Evolutionary conservation across 768 basidiomycete species (phyloP), one percentile per base, ranked within the genome.

Genomic region (Bullera alba): DNA sequence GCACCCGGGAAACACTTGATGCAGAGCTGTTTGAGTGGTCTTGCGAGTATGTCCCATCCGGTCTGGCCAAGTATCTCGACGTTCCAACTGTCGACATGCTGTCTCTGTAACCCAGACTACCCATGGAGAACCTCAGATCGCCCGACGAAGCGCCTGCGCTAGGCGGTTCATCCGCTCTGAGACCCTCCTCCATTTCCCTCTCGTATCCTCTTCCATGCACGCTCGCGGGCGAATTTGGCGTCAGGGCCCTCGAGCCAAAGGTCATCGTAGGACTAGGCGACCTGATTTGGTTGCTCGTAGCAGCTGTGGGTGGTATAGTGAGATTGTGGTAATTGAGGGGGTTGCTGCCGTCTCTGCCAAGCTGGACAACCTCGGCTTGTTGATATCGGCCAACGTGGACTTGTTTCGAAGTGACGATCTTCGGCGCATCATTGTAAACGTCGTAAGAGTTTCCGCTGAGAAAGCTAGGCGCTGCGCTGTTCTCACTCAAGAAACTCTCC

Each of bases 71-170:
- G 42, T 58, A 65, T 29, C 56, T 27, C 3, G 46, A 45, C 16
- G 69, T 67, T 4, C 64, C 69, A 48, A 65, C 58, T 2, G 64
- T 60, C 2, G 48, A 51, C 4, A 67, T 29, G 25, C 58, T 58
- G 27, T 60, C 58, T 28, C 61, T 34, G 26, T 61, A 55, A 5
- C 65, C 70, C 45, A 72, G 41, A 29, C 58, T 63, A 7, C 68
- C 70, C 66, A 72, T 69, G 1, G 70, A 72, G 61, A 72, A 72
- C 16, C 70, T 51, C n/a, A 72, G 49, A 46, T 72, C 69, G n/a
- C n/a, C n/a, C n/a, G n/a, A n/a, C 10, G 48, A 39, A 21, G 44
- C 26, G 21, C 49, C 57, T n/a, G 61, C 47, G 12, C 28, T 38
- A n/a, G 29, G 45, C 21, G 49, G 51, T 30, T 57, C 51, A 29